These are phyloP conservation scores for Trichoderma cornu-damae DNA, from an alignment of 2,329 filamentous ascomycete species.

Conservation along the genomic window DNA sequence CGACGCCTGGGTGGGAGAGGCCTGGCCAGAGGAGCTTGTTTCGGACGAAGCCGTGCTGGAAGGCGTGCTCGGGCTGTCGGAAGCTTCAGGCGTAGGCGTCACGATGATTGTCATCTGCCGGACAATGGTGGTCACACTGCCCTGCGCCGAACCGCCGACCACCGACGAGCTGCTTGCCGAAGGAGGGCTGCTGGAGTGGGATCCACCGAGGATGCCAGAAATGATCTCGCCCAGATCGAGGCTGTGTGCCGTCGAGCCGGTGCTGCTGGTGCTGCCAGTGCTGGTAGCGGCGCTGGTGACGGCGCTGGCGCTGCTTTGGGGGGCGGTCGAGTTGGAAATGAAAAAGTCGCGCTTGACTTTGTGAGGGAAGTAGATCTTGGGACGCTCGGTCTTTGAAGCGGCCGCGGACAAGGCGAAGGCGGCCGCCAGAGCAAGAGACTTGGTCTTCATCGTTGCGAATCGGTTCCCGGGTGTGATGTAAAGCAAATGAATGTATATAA, in stretches of 20 bases:
- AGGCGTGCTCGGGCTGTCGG: conserved; percentile 20
- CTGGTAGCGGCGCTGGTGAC: neutral
- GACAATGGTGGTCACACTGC: conserved; percentile 16
- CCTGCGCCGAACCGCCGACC: neutral
- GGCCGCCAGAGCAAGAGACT: conserved; percentile 43
- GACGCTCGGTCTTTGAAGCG: conserved; percentile 41
- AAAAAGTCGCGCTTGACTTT: conserved; percentile 49
- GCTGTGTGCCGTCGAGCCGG: neutral
- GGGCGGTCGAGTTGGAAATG: conserved; percentile 37
- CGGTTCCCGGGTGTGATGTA: conserved; percentile 8
- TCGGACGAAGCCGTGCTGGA: conserved; percentile 4
- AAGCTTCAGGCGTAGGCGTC: neutral
- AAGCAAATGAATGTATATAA: conserved; percentile 23
- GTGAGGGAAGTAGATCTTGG: conserved; percentile 54
- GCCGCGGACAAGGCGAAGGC: conserved; percentile 45
- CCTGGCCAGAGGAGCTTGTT: too few relatives aligned
- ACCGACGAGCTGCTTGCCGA: neutral
- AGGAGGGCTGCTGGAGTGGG: neutral
- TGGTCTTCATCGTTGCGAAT: conserved; percentile 44
- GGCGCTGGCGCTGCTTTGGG: neutral
- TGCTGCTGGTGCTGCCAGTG: neutral
- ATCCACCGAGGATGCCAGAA: neutral
- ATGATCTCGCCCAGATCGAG: neutral
- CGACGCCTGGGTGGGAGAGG: neutral
- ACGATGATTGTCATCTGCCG: conserved; percentile 6